A percentile compares a stretch with the other conserved stretches of the same genome.
phyloP scores from a whole-genome alignment of 106 monocot genomes.

The Dioscorea dumetorum region DNA sequence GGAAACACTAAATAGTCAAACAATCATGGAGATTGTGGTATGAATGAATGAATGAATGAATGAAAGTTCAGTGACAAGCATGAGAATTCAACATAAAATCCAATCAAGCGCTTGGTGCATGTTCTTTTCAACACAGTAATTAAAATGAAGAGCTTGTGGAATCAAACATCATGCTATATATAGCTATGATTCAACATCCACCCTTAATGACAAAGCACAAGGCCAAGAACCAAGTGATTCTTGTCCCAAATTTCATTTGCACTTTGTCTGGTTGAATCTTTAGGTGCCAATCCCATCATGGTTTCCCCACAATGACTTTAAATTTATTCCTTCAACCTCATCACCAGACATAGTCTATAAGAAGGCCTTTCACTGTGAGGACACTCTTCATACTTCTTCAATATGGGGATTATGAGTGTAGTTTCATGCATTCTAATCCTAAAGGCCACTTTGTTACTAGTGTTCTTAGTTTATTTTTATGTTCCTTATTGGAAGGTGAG shows the following conservation, averaged over 20 bases:
- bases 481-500: conserved; percentile 44
- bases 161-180: too few relatives aligned
- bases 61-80: too few relatives aligned
- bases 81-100: too few relatives aligned
- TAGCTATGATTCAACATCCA: too few relatives aligned
- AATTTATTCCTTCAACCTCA: background rate
- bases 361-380: too few relatives aligned
- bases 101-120: too few relatives aligned
- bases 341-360: background rate
- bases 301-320: background rate
- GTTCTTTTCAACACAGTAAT: too few relatives aligned
- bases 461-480: conserved; percentile 34
- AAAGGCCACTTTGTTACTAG: conserved; percentile 1
- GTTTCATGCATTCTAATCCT: background rate
- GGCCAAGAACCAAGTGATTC: background rate
- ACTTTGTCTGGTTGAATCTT: background rate
- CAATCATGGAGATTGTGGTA: too few relatives aligned
- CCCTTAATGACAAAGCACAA: background rate
- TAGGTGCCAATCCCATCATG: background rate
- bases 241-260: background rate
- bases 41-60: too few relatives aligned
- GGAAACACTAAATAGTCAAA: too few relatives aligned
- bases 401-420: background rate
- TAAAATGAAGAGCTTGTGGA: too few relatives aligned
- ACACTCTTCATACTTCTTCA: too few relatives aligned